Conservation (phyloP, 2,329 filamentous ascomycete species). For the Trichoderma oligosporum region DNA sequence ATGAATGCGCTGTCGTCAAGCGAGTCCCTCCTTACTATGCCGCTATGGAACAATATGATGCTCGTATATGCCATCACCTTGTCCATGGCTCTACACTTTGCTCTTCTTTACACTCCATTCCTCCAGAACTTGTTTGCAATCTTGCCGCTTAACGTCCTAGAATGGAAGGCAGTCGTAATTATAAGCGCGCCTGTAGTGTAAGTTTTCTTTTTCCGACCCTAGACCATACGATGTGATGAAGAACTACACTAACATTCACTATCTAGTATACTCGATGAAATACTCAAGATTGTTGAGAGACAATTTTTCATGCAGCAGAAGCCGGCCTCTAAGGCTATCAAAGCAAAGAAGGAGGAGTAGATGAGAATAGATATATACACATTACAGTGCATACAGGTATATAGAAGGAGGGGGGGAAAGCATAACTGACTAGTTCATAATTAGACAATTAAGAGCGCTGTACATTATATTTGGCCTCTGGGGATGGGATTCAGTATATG, state of each 20-base stretch:
- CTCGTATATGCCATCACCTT: slow-evolving; percentile 90
- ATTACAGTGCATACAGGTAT: slow-evolving; percentile 28
- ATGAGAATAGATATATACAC: slow-evolving; percentile 24
- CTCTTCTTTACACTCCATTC: slow-evolving; percentile 85
- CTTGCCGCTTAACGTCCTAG: slow-evolving; percentile 74
- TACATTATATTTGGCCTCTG: neutral
- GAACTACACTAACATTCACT: slow-evolving; percentile 29
- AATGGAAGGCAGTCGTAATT: slow-evolving; percentile 87
- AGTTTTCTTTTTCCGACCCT: slow-evolving; percentile 40
- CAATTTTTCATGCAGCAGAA: slow-evolving; percentile 57
- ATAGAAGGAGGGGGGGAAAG: slow-evolving; percentile 9
- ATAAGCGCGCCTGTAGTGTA: slow-evolving; percentile 93
- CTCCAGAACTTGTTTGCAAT: slow-evolving; percentile 88
- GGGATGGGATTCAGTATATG: neutral
- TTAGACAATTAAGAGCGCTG: neutral
- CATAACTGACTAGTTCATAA: neutral
- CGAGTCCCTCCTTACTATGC: slow-evolving; percentile 88
- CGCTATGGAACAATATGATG: slow-evolving; percentile 98
- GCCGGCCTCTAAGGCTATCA: slow-evolving; percentile 32
- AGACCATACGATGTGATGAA: too few relatives aligned
- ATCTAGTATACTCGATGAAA: slow-evolving; percentile 72
- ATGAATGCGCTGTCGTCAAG: slow-evolving; percentile 97
- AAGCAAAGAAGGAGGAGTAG: slow-evolving; percentile 55
- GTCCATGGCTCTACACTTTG: slow-evolving; percentile 94
- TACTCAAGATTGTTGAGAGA: slow-evolving; percentile 74